Base-by-base conservation (phyloP, 768 basidiomycete genomes). In the Leccinum variicolor region DNA sequence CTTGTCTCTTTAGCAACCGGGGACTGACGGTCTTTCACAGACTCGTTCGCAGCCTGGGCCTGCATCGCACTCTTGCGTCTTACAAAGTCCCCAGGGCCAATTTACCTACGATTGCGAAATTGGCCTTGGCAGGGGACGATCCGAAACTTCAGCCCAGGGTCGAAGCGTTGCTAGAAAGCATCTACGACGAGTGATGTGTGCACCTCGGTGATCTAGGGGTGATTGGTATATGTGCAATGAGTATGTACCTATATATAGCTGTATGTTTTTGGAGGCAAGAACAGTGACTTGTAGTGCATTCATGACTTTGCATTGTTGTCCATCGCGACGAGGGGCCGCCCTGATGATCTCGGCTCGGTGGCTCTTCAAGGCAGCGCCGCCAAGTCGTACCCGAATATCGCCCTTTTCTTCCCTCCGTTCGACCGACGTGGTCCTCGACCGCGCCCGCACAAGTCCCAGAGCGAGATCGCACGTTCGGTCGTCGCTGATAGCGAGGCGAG, bases 81-180 rank as follows among this genome's bases (percentile, higher is more conserved):
- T 88, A 88, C 72, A 82, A 82, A 1, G 86, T 91, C 2, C 87
- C 89, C 8, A 76, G 62, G 47, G 76, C 73, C 48, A 81, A 89
- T 61, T 54, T 88, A 4, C 66, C 75, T 8, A 75, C 69, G 45
- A 81, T 91, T 58, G 85, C 87, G 9, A 64, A 54, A 45, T 49
- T 57, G 59, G 63, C 66, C 6, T 19, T 69, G 56, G 54, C 25
- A 43, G 55, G 53, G 9, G 74, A 77, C 43, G 71, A 82, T 58
- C 73, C 75, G 15, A 57, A 66, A 41, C 57, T 74, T 34, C 72
- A 63, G 31, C 46, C 73, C 3, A 75, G 72, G 51, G 79, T 85
- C 5, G 75, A 83, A 19, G 71, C 77, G 45, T 56, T 87, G 63
- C 64, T 89, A 26, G 77, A 84, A 52, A 67, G 67, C 6, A 66